Evolutionary conservation across 1,284 basidiomycete genomes (phyloP).

Genomic region (Xerocomus tenax): DNA sequence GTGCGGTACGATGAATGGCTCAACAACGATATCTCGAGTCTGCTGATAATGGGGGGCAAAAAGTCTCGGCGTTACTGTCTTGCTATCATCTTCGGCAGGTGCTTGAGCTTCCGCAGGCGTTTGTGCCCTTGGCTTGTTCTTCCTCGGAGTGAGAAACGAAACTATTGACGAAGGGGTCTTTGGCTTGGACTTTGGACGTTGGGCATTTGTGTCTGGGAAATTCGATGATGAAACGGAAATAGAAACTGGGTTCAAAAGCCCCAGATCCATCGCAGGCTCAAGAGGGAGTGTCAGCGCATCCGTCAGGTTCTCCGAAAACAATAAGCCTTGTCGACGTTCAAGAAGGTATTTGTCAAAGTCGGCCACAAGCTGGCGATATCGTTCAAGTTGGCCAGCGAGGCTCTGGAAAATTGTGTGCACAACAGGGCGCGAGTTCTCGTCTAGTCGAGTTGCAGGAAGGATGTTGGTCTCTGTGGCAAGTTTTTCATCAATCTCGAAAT

Average conservation of each 20-base stretch:
- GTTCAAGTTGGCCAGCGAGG: slow-evolving; percentile 70
- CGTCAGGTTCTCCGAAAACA: slow-evolving; percentile 88
- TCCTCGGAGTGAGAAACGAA: slow-evolving; percentile 73
- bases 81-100: slow-evolving; percentile 34
- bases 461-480: slow-evolving; percentile 50
- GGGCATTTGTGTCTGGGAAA: slow-evolving; percentile 23
- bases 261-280: slow-evolving; percentile 46
- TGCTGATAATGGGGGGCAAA: slow-evolving; percentile 80
- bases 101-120: slow-evolving; percentile 36
- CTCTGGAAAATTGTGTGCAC: slow-evolving; percentile 72
- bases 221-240: slow-evolving; percentile 20
- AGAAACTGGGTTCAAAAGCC: slow-evolving; percentile 18
- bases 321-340: slow-evolving; percentile 80
- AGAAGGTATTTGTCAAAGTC: slow-evolving; percentile 79
- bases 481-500: slow-evolving; percentile 60
- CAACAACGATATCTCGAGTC: slow-evolving; percentile 66
- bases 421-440: slow-evolving; percentile 66
- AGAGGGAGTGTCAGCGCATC: slow-evolving; percentile 76
- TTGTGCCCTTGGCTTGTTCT: slow-evolving; percentile 40
- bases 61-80: slow-evolving; percentile 59
- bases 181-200: slow-evolving; percentile 44
- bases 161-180: slow-evolving; percentile 57
- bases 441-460: slow-evolving; percentile 57
- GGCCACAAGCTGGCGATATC: slow-evolving; percentile 65
- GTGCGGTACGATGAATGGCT: slow-evolving; percentile 56